These are phyloP conservation scores for Camptophora hylomeconis DNA, from an alignment of 2,329 filamentous ascomycete genomes.

Conservation along the genomic window DNA sequence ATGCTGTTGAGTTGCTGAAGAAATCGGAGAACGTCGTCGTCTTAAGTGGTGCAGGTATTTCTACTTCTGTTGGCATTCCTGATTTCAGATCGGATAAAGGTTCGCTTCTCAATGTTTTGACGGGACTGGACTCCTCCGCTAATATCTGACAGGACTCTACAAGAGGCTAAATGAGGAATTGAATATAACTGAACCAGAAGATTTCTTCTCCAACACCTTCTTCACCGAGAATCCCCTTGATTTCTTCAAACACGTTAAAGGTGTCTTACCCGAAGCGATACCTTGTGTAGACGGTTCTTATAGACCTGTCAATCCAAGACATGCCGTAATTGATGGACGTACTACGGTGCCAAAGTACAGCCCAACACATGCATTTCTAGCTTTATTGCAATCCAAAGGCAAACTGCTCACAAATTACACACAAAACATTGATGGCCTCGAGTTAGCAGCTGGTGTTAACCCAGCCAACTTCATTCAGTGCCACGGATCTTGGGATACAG, in stretches of 20 bases:
- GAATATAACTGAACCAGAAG: slow-evolving; percentile 72
- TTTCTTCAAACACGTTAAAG: slow-evolving; percentile 49
- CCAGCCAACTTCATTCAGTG: slow-evolving; percentile 83
- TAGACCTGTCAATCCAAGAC: too few relatives aligned
- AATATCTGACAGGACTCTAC: slow-evolving; percentile 69
- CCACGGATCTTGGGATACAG: slow-evolving; percentile 89
- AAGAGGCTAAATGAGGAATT: slow-evolving; percentile 41
- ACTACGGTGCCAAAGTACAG: slow-evolving; percentile 53
- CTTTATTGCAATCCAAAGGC: slow-evolving; percentile 69
- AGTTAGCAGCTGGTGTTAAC: slow-evolving; percentile 70
- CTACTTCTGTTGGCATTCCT: slow-evolving; percentile 88
- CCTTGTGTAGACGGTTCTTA: too few relatives aligned
- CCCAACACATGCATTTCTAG: slow-evolving; percentile 89
- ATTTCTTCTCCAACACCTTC: slow-evolving; percentile 83
- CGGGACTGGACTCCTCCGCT: too few relatives aligned
- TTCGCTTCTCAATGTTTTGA: too few relatives aligned
- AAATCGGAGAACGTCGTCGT: slow-evolving; percentile 75
- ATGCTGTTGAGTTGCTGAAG: slow-evolving; percentile 66
- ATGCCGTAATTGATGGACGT: too few relatives aligned
- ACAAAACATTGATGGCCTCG: slow-evolving; percentile 96
- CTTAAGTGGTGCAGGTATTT: slow-evolving; percentile 91
- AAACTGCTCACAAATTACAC: slow-evolving; percentile 96
- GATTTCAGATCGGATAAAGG: slow-evolving; percentile 92
- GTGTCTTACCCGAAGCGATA: slow-evolving; percentile 4
- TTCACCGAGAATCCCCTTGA: slow-evolving; percentile 78